Percentiles rank a stretch among this genome's conserved stretches.
Evolutionary conservation across 306 rosid species (phyloP).

Genomic region (Begonia peltatifolia): DNA sequence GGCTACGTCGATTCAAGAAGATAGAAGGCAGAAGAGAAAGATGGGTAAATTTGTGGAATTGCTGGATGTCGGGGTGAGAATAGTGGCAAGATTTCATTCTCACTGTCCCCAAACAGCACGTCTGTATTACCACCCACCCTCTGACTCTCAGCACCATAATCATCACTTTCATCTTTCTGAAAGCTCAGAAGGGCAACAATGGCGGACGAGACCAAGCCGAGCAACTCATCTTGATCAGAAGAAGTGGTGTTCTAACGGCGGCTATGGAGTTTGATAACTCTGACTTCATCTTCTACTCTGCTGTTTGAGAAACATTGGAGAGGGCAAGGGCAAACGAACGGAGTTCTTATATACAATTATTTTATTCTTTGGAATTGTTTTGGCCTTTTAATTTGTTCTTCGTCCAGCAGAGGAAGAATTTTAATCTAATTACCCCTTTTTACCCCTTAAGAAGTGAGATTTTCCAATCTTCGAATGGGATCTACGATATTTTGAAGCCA

Average conservation of each 20-base stretch:
- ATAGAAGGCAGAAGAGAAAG: not conserved
- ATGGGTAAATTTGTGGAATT: slow-evolving; percentile 36
- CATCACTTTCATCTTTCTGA: not conserved
- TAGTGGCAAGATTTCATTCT: slow-evolving; percentile 39
- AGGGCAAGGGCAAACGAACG: too few relatives aligned
- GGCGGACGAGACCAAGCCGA: slow-evolving; percentile 2
- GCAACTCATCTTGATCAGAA: not conserved
- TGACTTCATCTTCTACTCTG: slow-evolving; percentile 15
- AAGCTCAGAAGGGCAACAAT: not conserved
- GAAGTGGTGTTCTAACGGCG: slow-evolving; percentile 4
- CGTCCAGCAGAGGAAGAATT: too few relatives aligned
- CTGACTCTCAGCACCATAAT: slow-evolving; percentile 9
- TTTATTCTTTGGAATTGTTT: too few relatives aligned
- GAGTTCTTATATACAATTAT: too few relatives aligned
- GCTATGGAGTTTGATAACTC: slow-evolving; percentile 9
- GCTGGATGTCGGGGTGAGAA: slow-evolving; percentile 39
- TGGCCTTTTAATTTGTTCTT: too few relatives aligned
- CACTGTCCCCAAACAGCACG: slow-evolving; percentile 47
- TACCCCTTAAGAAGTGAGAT: too few relatives aligned
- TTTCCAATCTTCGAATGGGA: too few relatives aligned
- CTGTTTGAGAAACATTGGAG: slow-evolving; percentile 5
- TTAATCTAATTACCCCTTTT: too few relatives aligned
- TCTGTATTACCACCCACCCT: slow-evolving; percentile 40
- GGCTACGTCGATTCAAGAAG: not conserved
- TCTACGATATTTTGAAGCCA: too few relatives aligned